Conservation (phyloP, 805 yeast genomes). For the Saccharomycopsis sp. region DNA sequence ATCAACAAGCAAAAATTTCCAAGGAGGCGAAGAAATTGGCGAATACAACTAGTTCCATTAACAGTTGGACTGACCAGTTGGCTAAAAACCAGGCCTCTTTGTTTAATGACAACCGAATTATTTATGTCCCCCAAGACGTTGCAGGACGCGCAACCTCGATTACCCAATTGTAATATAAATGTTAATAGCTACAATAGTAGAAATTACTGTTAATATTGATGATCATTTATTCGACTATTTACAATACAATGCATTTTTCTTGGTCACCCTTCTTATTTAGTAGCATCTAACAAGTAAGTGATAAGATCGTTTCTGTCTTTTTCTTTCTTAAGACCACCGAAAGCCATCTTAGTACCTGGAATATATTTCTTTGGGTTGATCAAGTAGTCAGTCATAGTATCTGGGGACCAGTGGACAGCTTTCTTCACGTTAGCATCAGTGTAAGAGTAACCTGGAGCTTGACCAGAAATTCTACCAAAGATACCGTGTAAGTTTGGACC, state of each 20-base stretch:
- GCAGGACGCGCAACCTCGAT: too few relatives aligned
- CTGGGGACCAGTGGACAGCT: constrained; percentile 82
- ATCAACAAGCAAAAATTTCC: neutral
- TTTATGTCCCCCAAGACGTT: neutral
- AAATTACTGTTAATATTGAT: neutral
- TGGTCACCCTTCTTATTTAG: constrained; percentile 33
- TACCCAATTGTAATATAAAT: too few relatives aligned
- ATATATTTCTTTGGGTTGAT: constrained; percentile 99
- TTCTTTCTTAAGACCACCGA: constrained; percentile 98
- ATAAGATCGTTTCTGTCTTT: constrained; percentile 97
- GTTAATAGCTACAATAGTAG: neutral
- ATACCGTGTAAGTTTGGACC: constrained; percentile 98
- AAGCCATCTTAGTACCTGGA: constrained; percentile 99
- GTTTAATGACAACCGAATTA: neutral
- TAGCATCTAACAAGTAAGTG: constrained; percentile 64
- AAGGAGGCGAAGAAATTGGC: neutral
- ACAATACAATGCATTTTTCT: neutral
- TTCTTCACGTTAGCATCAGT: constrained; percentile 98
- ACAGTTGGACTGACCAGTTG: neutral
- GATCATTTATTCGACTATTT: neutral
- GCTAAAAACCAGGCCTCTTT: neutral
- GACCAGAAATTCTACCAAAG: constrained; percentile 87
- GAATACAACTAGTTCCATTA: neutral
- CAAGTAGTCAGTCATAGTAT: constrained; percentile 89
- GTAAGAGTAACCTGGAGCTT: constrained; percentile 89